Conservation (phyloP, 371 early-diverging fungal species). For the Polyrhizophydium stewartii region DNA sequence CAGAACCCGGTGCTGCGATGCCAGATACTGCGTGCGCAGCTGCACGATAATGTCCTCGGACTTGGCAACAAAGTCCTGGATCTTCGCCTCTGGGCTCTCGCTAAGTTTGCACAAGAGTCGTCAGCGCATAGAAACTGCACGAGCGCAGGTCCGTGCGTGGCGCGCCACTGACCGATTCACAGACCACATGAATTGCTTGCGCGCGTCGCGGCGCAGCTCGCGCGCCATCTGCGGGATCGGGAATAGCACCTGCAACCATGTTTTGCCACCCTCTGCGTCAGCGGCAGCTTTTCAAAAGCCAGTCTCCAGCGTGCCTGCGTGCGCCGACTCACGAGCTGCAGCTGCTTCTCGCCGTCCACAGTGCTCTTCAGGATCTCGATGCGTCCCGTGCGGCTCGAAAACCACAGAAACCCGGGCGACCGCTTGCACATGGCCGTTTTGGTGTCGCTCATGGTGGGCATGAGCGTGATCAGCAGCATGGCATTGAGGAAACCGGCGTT, state of each 20-base stretch:
- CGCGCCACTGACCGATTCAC: background rate
- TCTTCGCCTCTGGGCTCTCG: slow-evolving; percentile 37
- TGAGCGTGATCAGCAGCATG: slow-evolving; percentile 20
- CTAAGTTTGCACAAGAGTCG: too few species aligned
- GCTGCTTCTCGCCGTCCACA: background rate
- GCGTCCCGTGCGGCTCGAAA: slow-evolving; percentile 44
- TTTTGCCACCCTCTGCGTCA: slow-evolving; percentile 32
- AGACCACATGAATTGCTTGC: slow-evolving; percentile 45
- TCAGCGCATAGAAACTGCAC: too few species aligned
- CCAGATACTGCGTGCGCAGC: slow-evolving; percentile 47
- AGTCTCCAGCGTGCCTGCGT: too few species aligned
- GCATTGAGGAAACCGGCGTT: slow-evolving; percentile 19
- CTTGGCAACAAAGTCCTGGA: slow-evolving; percentile 51
- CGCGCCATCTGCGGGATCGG: slow-evolving; percentile 55
- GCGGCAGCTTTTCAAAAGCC: background rate
- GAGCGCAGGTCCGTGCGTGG: background rate
- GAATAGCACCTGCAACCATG: slow-evolving; percentile 35
- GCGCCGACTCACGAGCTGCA: background rate
- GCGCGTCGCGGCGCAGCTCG: slow-evolving; percentile 42
- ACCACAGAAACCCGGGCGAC: slow-evolving; percentile 18
- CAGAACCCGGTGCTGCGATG: slow-evolving; percentile 17
- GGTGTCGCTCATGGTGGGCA: slow-evolving; percentile 16
- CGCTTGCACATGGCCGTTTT: slow-evolving; percentile 22
- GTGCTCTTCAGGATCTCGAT: slow-evolving; percentile 37
- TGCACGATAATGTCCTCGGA: slow-evolving; percentile 50